Conservation (phyloP, 768 basidiomycete species). For the Amyloporia xantha region DNA sequence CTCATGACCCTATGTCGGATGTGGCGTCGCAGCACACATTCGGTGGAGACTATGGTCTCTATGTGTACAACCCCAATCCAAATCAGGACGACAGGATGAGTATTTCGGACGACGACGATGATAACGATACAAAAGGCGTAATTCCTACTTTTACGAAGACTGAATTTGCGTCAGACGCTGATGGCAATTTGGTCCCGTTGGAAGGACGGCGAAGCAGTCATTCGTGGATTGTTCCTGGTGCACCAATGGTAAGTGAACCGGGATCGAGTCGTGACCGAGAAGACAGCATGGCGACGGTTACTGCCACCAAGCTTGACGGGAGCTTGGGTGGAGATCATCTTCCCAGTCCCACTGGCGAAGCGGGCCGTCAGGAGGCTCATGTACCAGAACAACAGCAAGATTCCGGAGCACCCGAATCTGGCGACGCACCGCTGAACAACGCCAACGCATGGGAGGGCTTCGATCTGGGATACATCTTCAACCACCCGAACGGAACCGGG, state of each 20-base stretch:
- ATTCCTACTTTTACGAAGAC: not conserved
- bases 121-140: constrained; percentile 5
- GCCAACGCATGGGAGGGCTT: constrained; percentile 25
- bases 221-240: constrained; percentile 54
- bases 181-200: constrained; percentile 7
- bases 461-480: constrained; percentile 38
- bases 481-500: constrained; percentile 21
- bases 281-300: constrained; percentile 50
- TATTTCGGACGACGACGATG: constrained; percentile 23
- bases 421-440: not conserved
- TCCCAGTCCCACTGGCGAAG: not conserved
- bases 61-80: constrained; percentile 8
- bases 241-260: constrained; percentile 13
- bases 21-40: constrained; percentile 44
- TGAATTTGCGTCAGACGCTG: not conserved
- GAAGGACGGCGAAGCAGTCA: constrained; percentile 44
- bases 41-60: constrained; percentile 29
- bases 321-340: not conserved
- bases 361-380: constrained; percentile 44
- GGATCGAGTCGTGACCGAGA: constrained; percentile 41
- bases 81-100: constrained; percentile 28
- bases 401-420: no score
- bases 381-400: no score
- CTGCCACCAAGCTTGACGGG: not conserved
- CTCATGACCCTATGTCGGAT: constrained; percentile 29